These are phyloP conservation scores for Rhizopogon parksii DNA, from an alignment of 1,284 basidiomycete species.

Conservation along the genomic window DNA sequence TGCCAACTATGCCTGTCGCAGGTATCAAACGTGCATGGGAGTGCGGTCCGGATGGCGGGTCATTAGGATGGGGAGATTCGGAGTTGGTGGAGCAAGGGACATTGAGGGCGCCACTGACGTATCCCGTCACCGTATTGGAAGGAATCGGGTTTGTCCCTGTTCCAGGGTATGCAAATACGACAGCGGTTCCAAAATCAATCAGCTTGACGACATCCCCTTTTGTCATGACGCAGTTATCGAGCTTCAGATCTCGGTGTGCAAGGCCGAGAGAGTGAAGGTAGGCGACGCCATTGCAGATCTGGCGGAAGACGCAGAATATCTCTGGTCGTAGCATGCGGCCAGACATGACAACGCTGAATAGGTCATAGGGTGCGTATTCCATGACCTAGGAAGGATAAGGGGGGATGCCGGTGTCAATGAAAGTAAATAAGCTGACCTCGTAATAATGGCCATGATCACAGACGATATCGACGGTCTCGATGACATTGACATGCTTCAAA, in stretches of 20 bases:
- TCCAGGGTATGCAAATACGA: constrained; percentile 98
- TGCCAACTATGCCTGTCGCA: constrained; percentile 91
- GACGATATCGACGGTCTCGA: constrained; percentile 98
- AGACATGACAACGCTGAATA: constrained; percentile 99
- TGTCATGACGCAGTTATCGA: constrained; percentile 99
- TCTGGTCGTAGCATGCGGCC: constrained; percentile 97
- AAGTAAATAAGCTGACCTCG: constrained; percentile 55
- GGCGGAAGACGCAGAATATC: constrained; percentile 98
- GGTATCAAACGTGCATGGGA: constrained; percentile 53
- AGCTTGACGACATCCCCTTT: constrained; percentile 91
- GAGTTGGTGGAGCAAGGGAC: constrained; percentile 10
- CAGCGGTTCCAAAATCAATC: constrained; percentile 99
- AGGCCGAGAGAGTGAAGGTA: constrained; percentile 97
- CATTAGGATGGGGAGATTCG: not conserved
- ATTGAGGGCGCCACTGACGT: constrained; percentile 16
- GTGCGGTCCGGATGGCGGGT: constrained; percentile 16
- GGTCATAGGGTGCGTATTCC: constrained; percentile 98
- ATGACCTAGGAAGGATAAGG: constrained; percentile 64
- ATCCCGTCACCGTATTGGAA: constrained; percentile 16
- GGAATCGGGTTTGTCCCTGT: constrained; percentile 28
- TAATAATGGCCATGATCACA: constrained; percentile 97
- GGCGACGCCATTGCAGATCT: constrained; percentile 97
- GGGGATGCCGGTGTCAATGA: not conserved
- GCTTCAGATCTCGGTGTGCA: constrained; percentile 97
- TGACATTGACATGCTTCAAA: constrained; percentile 93